phyloP scores from a whole-genome alignment of 495 filamentous ascomycete species.

The Neurospora pannonica region DNA sequence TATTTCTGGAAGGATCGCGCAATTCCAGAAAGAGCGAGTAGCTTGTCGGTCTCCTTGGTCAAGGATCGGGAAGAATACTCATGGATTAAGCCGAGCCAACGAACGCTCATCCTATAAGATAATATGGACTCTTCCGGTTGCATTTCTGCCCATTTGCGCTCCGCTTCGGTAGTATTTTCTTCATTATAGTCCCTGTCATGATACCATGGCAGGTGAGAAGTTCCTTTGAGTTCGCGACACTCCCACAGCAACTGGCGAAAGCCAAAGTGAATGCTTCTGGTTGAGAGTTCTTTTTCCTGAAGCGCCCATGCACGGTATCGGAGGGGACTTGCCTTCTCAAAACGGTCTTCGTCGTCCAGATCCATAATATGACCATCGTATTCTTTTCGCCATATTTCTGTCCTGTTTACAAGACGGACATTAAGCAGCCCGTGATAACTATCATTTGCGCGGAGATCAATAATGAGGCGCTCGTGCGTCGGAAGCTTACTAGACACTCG shows the following conservation, averaged over 20 bases:
- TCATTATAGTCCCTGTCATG: no score
- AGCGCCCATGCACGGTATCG: background rate
- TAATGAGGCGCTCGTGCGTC: background rate
- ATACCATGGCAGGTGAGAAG: background rate
- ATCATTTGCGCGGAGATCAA: background rate
- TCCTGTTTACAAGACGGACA: background rate
- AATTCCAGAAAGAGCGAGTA: background rate
- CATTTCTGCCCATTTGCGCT: background rate
- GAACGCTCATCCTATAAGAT: rapidly evolving
- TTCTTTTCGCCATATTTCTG: no score
- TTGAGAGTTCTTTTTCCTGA: background rate
- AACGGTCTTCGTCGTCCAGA: no score
- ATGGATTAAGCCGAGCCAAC: rapidly evolving
- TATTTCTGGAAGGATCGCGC: background rate
- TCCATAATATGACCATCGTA: no score
- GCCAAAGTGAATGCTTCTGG: background rate
- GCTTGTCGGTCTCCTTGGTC: background rate
- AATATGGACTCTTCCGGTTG: background rate
- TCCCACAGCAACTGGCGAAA: background rate
- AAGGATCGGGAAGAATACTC: rapidly evolving
- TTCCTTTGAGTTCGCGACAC: background rate
- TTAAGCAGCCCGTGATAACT: background rate
- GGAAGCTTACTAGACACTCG: background rate
- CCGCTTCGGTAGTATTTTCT: no score
- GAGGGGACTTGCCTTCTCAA: background rate